Evolutionary conservation across 805 yeast species (phyloP), one percentile per base, ranked within the genome.

Genomic region (Candida mattraensis): DNA sequence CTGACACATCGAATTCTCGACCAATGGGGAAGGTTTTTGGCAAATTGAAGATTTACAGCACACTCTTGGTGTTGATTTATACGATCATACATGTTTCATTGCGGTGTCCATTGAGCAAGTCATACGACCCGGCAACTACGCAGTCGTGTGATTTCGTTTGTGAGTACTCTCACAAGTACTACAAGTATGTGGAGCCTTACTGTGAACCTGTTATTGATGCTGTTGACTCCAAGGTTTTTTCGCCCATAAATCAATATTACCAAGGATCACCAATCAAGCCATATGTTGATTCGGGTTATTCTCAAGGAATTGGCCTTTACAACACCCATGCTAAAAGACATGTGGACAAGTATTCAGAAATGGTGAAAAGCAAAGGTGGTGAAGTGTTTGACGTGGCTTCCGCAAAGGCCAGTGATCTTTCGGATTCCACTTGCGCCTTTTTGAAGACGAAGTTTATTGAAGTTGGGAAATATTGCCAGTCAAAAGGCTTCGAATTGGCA

Each of bases 71-170:
- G 38, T 32, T 51, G 11, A 18, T 44, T 14, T 50, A 41, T 24
- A 16, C 43, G 15, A 22, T 50, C 11, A 37, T 43, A 24, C 58
- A 58, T 36, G 32, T 58, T 13, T 15, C 26, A 18, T 35, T 24
- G 9, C 35, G 42, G 5, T 58, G 63, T 41, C 62, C 63, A 2
- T 26, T 57, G 19, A 33, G 40, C 15, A 24, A 39, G 15, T 44
- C 51, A 2, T 35, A 44, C 20, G 35, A 34, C n/a, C 22, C 28
- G 5, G 38, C 35, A 4, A 40, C 32, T 5, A 16, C 33, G 5
- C 42, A 37, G 7, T 25, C 41, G 21, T 31, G 39, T 6, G 56
- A 54, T 26, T 13, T 24, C 7, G 20, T 55, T 16, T 56, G 63
- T 35, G 36, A 37, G 17, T 38, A 44, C 13, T 26, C 57, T 11